Base-by-base conservation (phyloP, 2,329 filamentous ascomycete species). In the Fusarium humuli region DNA sequence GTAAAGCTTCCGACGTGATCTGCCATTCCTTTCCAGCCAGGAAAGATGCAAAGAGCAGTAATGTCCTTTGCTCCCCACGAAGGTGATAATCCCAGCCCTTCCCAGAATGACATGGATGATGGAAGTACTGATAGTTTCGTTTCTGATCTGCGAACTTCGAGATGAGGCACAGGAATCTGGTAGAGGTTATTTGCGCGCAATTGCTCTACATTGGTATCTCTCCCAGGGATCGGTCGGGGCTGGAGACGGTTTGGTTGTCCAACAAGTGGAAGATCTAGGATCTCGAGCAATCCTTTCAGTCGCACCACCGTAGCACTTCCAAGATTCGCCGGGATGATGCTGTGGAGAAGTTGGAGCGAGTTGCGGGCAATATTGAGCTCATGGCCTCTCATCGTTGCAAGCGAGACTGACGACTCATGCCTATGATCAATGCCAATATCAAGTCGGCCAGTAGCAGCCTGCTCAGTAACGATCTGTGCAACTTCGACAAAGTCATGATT, bases 101-200 rank as follows among this genome's bases (percentile, higher is more conserved):
- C 93, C 94, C 93, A 97, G 75, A 96, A 97, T 2, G 86, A 82
- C 22, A 95, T 82, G 1, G 92, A 91, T 1, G 92, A 88, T 3
- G 93, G 92, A 23, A 95, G 83, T 41, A 97, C 83, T 13, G 94
- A 93, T 59, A 94, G 86, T 49, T 87, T 87, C 3, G 86, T 85
- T 41, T 94, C 91, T 22, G 89, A 87, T 56, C 93, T 86, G 50
- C 90, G 90, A 13, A 97, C 83, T 70, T 93, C 90, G 40, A 96
- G 82, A 73, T 92, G 90, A 3, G 93, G 92, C 1, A 89, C 83
- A 3, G 87, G 86, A 4, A 96, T 87, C 42, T 85, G 83, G 69
- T 91, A 91, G 4, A 90, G 79, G 66, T 84, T 86, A 55, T 80
- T 86, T 0, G 84, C 81, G 58, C 83, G 85, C 46, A 83, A 76